Evolutionary conservation across 1,284 basidiomycete genomes (phyloP).

Genomic region (Rhodofomes roseus): DNA sequence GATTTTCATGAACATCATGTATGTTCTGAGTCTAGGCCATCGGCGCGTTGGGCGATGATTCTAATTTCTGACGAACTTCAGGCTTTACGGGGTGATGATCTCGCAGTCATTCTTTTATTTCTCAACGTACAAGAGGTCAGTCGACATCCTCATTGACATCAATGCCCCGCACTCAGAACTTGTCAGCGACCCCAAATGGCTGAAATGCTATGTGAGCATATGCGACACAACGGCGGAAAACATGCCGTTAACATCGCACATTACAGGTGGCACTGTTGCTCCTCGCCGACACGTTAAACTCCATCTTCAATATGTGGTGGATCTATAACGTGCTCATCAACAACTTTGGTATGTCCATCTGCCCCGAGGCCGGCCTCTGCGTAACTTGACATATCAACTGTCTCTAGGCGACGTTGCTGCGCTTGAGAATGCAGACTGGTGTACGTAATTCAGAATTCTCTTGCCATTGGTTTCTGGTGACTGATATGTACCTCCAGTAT

Average conservation of each 20-base stretch:
- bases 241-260: neutral
- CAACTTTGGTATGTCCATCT: slow-evolving; percentile 1
- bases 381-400: neutral
- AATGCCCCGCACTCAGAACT: neutral
- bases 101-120: slow-evolving; percentile 7
- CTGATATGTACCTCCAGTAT: slow-evolving; percentile 16
- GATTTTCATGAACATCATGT: slow-evolving; percentile 8
- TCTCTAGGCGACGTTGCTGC: neutral
- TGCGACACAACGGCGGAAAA: neutral
- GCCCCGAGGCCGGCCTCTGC: neutral
- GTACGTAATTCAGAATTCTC: slow-evolving; percentile 16
- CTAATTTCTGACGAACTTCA: no score
- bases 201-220: slow-evolving; percentile 8
- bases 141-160: neutral
- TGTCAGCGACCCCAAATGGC: slow-evolving; percentile 1
- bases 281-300: slow-evolving; percentile 7
- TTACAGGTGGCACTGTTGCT: neutral
- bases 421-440: slow-evolving; percentile 33
- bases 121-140: slow-evolving; percentile 5
- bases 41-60: no score
- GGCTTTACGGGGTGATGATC: no score
- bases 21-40: neutral
- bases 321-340: slow-evolving; percentile 6
- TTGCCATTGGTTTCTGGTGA: neutral
- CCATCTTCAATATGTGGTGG: slow-evolving; percentile 8